Conservation (phyloP, 2,329 filamentous ascomycete genomes). For the Cyanodermella asteris region DNA sequence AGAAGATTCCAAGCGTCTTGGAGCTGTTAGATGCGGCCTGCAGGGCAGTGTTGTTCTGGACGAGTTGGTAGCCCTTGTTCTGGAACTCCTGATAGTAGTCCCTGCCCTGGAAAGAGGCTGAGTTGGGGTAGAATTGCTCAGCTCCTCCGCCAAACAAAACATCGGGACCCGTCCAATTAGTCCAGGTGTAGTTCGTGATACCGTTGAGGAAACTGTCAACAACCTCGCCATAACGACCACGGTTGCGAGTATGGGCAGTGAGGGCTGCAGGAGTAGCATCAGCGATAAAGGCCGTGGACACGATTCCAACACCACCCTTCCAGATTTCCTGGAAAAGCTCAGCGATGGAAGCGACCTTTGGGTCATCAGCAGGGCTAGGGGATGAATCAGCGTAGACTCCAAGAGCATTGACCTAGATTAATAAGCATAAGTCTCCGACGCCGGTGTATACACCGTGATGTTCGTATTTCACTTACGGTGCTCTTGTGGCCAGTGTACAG, state of each 20-base stretch:
- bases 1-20: constrained; percentile 58
- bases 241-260: constrained; percentile 48
- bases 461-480: too few species aligned
- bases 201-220: constrained; percentile 59
- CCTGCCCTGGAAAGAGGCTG: constrained; percentile 42
- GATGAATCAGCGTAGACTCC: constrained; percentile 66
- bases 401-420: constrained; percentile 65
- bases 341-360: constrained; percentile 66
- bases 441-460: too few species aligned
- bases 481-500: constrained; percentile 70
- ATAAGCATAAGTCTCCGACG: too few species aligned
- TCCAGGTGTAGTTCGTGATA: constrained; percentile 63
- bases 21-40: constrained; percentile 32
- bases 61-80: constrained; percentile 49
- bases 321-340: constrained; percentile 47
- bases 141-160: constrained; percentile 68
- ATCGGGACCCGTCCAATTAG: constrained; percentile 49
- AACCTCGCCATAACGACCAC: constrained; percentile 46
- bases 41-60: constrained; percentile 53
- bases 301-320: constrained; percentile 37
- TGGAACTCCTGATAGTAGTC: constrained; percentile 53
- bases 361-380: constrained; percentile 52
- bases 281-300: constrained; percentile 60
- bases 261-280: constrained; percentile 66
- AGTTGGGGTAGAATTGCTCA: constrained; percentile 52